Evolutionary conservation across 169 alveolate genomes (phyloP).

Genomic region (Eimeria necatrix): DNA sequence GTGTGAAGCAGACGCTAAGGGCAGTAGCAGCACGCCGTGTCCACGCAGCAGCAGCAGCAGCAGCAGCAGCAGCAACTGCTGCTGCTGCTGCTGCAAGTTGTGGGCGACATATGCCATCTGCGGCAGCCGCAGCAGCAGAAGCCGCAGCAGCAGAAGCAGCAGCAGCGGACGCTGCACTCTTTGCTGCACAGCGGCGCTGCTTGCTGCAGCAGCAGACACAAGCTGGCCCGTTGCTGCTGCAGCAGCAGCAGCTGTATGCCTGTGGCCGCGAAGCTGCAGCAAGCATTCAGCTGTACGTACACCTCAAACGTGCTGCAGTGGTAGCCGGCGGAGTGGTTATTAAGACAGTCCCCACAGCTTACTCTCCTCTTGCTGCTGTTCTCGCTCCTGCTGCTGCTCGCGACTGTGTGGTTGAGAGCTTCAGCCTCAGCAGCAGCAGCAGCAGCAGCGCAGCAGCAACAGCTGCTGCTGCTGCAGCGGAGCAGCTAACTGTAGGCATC

Average conservation of each 20-base stretch:
- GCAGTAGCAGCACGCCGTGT: slow-evolving; percentile 25
- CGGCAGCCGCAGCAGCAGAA: too few relatives aligned
- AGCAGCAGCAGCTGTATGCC: background rate
- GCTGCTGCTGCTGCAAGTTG: background rate
- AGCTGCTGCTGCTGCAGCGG: slow-evolving; percentile 14
- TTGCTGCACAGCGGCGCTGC: background rate
- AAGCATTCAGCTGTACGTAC: slow-evolving; percentile 13
- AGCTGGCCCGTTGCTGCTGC: background rate
- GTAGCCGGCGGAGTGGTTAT: background rate
- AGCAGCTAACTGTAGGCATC: background rate
- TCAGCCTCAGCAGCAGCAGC: slow-evolving; percentile 22
- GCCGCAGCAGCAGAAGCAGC: slow-evolving; percentile 34
- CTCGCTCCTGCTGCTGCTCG: background rate
- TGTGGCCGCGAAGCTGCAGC: background rate
- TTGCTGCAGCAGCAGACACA: slow-evolving; percentile 27
- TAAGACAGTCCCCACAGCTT: background rate
- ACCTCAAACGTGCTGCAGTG: slow-evolving; percentile 29
- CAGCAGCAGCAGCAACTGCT: background rate
- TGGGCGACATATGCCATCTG: background rate
- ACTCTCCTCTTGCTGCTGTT: slow-evolving; percentile 12
- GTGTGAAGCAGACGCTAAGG: slow-evolving; percentile 1
- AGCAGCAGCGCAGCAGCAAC: background rate
- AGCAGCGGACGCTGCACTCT: slow-evolving; percentile 25
- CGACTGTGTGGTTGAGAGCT: too few relatives aligned
- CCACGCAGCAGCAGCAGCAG: slow-evolving; percentile 1